Conservation (phyloP, 768 basidiomycete genomes). For the Leucocoprinus sp. region DNA sequence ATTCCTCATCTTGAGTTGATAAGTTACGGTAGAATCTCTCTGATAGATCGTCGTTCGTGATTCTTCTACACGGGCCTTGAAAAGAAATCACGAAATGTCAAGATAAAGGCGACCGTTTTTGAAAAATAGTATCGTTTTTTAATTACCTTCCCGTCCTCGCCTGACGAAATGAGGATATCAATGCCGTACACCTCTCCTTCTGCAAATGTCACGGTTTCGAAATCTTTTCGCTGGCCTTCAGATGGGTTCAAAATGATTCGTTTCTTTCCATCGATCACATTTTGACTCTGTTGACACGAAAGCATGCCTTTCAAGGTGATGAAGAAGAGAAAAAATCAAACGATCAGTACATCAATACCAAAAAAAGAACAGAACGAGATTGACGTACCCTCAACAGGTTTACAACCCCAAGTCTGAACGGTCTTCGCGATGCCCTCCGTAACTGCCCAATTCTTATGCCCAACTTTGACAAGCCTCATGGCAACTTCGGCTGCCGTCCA, state of each 20-base stretch:
- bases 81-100: not conserved
- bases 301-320: constrained; percentile 85
- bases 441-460: constrained; percentile 92
- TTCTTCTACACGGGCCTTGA: constrained; percentile 81
- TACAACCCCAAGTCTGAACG: constrained; percentile 70
- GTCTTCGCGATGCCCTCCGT: constrained; percentile 79
- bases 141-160: constrained; percentile 80
- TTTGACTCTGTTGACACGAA: constrained; percentile 90
- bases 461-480: constrained; percentile 84
- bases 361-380: not conserved
- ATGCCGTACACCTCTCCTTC: constrained; percentile 95
- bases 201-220: constrained; percentile 77
- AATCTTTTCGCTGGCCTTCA: constrained; percentile 77
- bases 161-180: constrained; percentile 82
- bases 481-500: constrained; percentile 90
- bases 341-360: not conserved
- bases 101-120: not conserved
- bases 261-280: constrained; percentile 95
- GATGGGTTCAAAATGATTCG: constrained; percentile 87
- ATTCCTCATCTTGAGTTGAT: constrained; percentile 97
- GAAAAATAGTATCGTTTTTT: no score
- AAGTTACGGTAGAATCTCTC: constrained; percentile 75
- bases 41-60: constrained; percentile 92
- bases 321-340: constrained; percentile 10
- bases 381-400: constrained; percentile 87